These are phyloP conservation scores for Yamadazyma pseudoaaseri DNA, from an alignment of 1,139 yeast genomes.

Conservation along the genomic window DNA sequence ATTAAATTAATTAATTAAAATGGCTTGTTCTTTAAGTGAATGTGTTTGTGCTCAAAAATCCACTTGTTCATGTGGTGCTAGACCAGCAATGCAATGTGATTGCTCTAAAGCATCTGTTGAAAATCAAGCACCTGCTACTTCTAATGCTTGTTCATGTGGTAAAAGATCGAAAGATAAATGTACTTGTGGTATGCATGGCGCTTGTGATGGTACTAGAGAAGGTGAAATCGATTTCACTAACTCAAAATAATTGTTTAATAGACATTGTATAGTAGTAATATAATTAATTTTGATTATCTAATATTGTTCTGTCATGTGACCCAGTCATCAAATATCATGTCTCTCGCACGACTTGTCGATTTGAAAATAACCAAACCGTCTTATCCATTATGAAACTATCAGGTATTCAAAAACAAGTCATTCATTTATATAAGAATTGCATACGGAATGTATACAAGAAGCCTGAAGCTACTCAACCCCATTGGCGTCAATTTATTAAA, in stretches of 20 bases:
- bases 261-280: too few species aligned
- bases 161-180: conserved; percentile 41
- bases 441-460: conserved; percentile 54
- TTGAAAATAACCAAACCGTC: too few species aligned
- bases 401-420: conserved; percentile 64
- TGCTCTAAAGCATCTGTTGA: conserved; percentile 44
- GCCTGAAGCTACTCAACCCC: conserved; percentile 44
- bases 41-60: conserved; percentile 51
- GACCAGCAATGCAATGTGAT: conserved; percentile 46
- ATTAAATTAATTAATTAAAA: too few species aligned
- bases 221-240: conserved; percentile 48
- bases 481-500: conserved; percentile 50
- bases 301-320: too few species aligned
- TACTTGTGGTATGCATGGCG: conserved; percentile 41
- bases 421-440: conserved; percentile 60
- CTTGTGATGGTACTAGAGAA: conserved; percentile 43
- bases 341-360: too few species aligned
- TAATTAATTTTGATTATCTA: too few species aligned
- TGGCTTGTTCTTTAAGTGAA: conserved; percentile 45
- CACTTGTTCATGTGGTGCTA: conserved; percentile 50
- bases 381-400: conserved; percentile 45
- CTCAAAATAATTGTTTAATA: conserved; percentile 27
- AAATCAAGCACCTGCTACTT: conserved; percentile 36
- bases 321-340: too few species aligned
- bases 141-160: conserved; percentile 47